Percentiles rank a stretch among this genome's conserved stretches.
Conservation (phyloP, 2,329 filamentous ascomycete genomes). For the Penicillium griseofulvum region DNA sequence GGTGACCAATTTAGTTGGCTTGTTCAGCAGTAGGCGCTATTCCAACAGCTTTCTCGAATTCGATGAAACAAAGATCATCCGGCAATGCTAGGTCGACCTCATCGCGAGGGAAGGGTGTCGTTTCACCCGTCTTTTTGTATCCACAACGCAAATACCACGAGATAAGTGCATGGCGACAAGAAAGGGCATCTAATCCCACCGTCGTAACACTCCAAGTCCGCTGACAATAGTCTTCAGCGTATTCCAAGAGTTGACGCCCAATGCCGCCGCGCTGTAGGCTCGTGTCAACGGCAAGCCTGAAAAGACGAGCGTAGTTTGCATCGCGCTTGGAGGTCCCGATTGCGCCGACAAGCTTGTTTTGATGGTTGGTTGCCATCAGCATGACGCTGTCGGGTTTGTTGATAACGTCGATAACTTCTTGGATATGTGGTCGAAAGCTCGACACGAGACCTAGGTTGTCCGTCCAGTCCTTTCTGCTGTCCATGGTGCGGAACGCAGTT, state of each 20-base stretch:
- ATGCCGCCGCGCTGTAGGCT: slow-evolving; percentile 23
- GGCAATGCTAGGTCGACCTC: slow-evolving; percentile 17
- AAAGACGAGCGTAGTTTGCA: slow-evolving; percentile 18
- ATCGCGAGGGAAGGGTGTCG: slow-evolving; percentile 22
- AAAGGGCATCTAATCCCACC: slow-evolving; percentile 28
- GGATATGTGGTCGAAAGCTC: slow-evolving; percentile 22
- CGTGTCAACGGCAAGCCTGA: slow-evolving; percentile 26
- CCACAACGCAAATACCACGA: slow-evolving; percentile 32
- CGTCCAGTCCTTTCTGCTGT: slow-evolving; percentile 38
- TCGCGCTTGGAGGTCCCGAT: slow-evolving; percentile 21
- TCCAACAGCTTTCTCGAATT: slow-evolving; percentile 19
- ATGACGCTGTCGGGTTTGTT: slow-evolving; percentile 26
- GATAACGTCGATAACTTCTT: slow-evolving; percentile 29
- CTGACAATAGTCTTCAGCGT: slow-evolving; percentile 30
- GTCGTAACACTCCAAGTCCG: slow-evolving; percentile 19
- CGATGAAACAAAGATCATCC: slow-evolving; percentile 28
- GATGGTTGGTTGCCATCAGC: slow-evolving; percentile 19
- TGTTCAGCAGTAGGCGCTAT: not conserved
- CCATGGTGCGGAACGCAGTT: slow-evolving; percentile 42
- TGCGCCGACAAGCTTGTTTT: slow-evolving; percentile 16
- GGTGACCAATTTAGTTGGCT: not conserved
- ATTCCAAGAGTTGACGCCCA: slow-evolving; percentile 26
- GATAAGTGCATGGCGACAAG: slow-evolving; percentile 27
- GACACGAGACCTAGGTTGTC: slow-evolving; percentile 33
- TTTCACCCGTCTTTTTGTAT: slow-evolving; percentile 25